Percentiles rank a stretch among this genome's conserved stretches.
These are phyloP conservation scores for Cerioporus squamosus DNA, from an alignment of 1,284 basidiomycete species.

Conservation along the genomic window DNA sequence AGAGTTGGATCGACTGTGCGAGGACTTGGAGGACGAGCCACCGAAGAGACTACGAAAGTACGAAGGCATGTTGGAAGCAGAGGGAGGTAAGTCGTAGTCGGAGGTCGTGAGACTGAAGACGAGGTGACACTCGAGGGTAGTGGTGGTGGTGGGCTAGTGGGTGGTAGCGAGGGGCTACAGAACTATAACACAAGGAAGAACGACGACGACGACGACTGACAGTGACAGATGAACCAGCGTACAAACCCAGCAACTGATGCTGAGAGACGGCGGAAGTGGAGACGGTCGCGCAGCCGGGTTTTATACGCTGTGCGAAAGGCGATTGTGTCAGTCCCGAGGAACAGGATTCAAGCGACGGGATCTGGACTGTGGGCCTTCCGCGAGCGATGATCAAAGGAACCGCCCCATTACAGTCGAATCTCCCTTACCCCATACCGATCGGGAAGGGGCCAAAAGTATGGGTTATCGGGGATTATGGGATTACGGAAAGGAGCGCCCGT, in stretches of 20 bases:
- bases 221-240: conserved; percentile 10
- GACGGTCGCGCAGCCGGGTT: conserved; percentile 14
- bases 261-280: conserved; percentile 23
- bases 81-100: not conserved
- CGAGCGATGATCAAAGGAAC: conserved; percentile 27
- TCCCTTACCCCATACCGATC: too few relatives aligned
- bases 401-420: too few relatives aligned
- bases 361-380: conserved; percentile 27
- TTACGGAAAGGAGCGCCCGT: too few relatives aligned
- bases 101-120: conserved; percentile 1
- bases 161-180: conserved; percentile 5
- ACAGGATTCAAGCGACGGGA: conserved; percentile 21
- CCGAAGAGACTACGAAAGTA: conserved; percentile 44
- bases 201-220: conserved; percentile 2
- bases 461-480: too few relatives aligned
- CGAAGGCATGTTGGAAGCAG: conserved; percentile 35
- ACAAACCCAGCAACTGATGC: conserved; percentile 12
- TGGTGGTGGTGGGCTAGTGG: conserved; percentile 1
- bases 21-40: conserved; percentile 26
- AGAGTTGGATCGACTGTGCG: conserved; percentile 36
- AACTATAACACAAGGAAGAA: conserved; percentile 21
- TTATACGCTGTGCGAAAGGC: conserved; percentile 17
- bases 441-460: too few relatives aligned
- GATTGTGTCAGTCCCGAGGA: conserved; percentile 14
- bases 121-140: conserved; percentile 15